phyloP scores from a whole-genome alignment of 73 alveolate species.

The Symbiodinium pilosum region DNA sequence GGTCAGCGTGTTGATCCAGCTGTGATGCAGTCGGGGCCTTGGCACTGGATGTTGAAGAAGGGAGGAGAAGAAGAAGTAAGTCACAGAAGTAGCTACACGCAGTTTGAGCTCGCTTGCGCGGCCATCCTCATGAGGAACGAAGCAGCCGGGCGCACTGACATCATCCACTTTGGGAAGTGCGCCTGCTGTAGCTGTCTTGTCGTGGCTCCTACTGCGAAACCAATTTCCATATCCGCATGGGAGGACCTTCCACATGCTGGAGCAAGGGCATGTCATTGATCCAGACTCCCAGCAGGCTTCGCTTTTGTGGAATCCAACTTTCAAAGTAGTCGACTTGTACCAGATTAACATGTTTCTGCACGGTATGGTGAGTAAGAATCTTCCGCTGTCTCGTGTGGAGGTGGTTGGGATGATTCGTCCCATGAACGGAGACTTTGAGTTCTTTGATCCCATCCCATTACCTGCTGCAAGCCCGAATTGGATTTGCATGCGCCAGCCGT shows the following conservation, averaged over 20 bases:
- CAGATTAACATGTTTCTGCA: no score
- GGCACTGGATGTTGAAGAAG: no score
- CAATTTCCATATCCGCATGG: no score
- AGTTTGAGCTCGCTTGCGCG: no score
- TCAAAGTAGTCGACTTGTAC: no score
- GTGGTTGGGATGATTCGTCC: constrained; percentile 91
- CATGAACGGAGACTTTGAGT: constrained; percentile 76
- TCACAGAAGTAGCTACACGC: no score
- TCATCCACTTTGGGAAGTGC: constrained; percentile 80
- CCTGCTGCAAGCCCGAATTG: neutral
- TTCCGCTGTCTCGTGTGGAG: neutral
- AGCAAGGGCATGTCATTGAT: constrained; percentile 86
- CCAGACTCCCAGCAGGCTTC: constrained; percentile 91
- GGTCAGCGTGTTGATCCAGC: constrained; percentile 88
- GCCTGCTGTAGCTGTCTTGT: neutral
- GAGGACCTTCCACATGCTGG: constrained; percentile 86
- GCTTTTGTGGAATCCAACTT: no score
- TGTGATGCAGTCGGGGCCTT: constrained; percentile 19
- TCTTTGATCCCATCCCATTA: constrained; percentile 78
- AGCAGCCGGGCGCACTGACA: constrained; percentile 36
- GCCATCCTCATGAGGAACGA: constrained; percentile 3
- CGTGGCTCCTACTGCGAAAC: neutral
- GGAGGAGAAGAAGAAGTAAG: no score
- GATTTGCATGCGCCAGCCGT: neutral
- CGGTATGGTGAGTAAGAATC: no score